Conservation (phyloP, 2,329 filamentous ascomycete species). For the Alternaria incomplexa region DNA sequence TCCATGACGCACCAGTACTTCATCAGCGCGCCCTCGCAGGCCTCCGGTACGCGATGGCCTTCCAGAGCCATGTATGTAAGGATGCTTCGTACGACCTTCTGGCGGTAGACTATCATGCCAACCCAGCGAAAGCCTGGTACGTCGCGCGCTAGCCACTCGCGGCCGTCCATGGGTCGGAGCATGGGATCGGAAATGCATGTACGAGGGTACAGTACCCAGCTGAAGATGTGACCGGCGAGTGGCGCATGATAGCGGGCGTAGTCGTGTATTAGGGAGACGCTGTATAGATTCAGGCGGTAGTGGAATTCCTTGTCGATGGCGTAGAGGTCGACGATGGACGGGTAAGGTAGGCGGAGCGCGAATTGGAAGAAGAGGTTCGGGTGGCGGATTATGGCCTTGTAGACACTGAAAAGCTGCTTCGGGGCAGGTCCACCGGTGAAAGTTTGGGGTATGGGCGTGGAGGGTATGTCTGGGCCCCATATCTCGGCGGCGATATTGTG, state of each 20-base stretch:
- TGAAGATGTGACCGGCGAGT: slow-evolving; percentile 64
- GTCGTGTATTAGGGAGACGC: slow-evolving; percentile 60
- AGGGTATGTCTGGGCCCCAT: slow-evolving; percentile 24
- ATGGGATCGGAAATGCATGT: slow-evolving; percentile 67
- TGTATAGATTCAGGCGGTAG: slow-evolving; percentile 56
- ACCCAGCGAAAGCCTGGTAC: slow-evolving; percentile 73
- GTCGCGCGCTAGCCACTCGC: slow-evolving; percentile 37
- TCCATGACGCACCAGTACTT: slow-evolving; percentile 80
- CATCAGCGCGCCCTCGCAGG: slow-evolving; percentile 57
- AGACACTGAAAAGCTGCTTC: slow-evolving; percentile 37
- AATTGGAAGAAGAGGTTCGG: slow-evolving; percentile 47
- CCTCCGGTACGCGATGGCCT: slow-evolving; percentile 57
- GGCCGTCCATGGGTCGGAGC: slow-evolving; percentile 52
- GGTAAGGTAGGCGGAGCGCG: slow-evolving; percentile 31
- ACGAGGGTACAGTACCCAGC: slow-evolving; percentile 64
- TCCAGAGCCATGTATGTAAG: slow-evolving; percentile 66
- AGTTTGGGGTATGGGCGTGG: not conserved
- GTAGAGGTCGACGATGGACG: slow-evolving; percentile 39
- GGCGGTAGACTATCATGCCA: slow-evolving; percentile 63
- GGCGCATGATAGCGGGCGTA: slow-evolving; percentile 63
- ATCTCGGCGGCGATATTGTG: slow-evolving; percentile 26
- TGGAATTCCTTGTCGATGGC: slow-evolving; percentile 50
- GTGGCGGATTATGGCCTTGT: slow-evolving; percentile 44
- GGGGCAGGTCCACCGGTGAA: not conserved
- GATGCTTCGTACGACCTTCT: slow-evolving; percentile 59